phyloP scores from a whole-genome alignment of 208 protist genomes.

The Plasmodiophora brassicae region DNA sequence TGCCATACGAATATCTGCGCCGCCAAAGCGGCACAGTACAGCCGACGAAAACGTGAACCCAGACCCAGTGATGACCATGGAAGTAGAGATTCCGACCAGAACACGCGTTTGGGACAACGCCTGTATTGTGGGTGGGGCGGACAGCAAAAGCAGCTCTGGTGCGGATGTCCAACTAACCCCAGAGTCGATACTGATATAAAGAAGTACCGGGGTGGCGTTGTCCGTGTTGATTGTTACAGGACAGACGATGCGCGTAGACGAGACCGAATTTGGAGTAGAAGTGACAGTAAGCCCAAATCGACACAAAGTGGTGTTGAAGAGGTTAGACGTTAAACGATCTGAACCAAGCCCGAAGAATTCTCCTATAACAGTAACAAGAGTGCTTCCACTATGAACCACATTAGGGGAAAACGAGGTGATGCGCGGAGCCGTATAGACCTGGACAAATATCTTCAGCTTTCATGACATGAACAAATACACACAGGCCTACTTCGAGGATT shows the following conservation, averaged over 20 bases:
- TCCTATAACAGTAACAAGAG: neutral
- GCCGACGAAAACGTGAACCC: neutral
- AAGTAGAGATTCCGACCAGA: neutral
- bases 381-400: neutral
- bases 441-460: neutral
- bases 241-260: no score
- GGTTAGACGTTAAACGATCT: no score
- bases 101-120: no score
- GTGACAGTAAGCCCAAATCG: no score
- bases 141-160: no score
- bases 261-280: no score
- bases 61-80: neutral
- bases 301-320: no score
- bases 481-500: neutral
- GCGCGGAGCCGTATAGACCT: neutral
- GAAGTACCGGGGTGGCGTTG: no score
- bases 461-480: neutral
- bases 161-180: no score
- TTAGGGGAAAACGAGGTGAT: neutral
- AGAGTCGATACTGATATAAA: no score
- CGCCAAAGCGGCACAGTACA: neutral
- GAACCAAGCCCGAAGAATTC: neutral
- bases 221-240: no score
- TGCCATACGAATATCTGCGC: neutral
- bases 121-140: no score